Percentiles rank a stretch among this genome's conserved stretches.
Evolutionary conservation across 805 yeast species (phyloP).

Genomic region (Lachancea cidri): DNA sequence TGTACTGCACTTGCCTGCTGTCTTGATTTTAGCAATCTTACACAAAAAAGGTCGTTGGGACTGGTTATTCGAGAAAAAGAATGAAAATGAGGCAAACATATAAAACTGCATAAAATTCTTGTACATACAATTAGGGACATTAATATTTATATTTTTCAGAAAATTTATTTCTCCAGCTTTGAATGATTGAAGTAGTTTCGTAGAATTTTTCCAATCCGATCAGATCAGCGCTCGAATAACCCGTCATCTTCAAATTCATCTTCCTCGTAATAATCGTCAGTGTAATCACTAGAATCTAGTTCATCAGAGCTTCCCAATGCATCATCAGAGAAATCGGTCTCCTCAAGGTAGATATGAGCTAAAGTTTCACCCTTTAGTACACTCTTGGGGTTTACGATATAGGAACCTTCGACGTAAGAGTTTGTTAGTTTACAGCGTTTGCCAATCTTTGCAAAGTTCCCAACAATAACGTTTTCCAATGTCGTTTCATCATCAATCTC

Average conservation of each 20-base stretch:
- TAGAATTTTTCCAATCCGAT: not conserved
- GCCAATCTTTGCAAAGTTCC: slow-evolving; percentile 59
- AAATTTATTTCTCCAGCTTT: too few relatives aligned
- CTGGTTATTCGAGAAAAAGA: slow-evolving; percentile 41
- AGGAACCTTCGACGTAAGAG: slow-evolving; percentile 82
- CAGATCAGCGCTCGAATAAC: slow-evolving; percentile 46
- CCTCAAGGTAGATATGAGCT: slow-evolving; percentile 31
- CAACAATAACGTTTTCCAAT: slow-evolving; percentile 82
- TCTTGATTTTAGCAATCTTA: slow-evolving; percentile 83
- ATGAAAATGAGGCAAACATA: slow-evolving; percentile 15
- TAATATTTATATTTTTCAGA: too few relatives aligned
- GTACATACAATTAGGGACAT: slow-evolving; percentile 8
- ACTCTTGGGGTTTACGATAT: slow-evolving; percentile 54
- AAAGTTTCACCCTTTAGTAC: slow-evolving; percentile 55
- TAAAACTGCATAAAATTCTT: slow-evolving; percentile 5
- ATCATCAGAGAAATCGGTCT: slow-evolving; percentile 22
- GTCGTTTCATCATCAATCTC: slow-evolving; percentile 69
- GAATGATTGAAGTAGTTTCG: slow-evolving; percentile 2
- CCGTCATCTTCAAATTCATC: slow-evolving; percentile 53
- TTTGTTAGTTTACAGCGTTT: slow-evolving; percentile 62
- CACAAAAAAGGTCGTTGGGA: slow-evolving; percentile 97
- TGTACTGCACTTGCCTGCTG: slow-evolving; percentile 89
- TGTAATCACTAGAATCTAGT: slow-evolving; percentile 29
- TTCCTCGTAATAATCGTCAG: slow-evolving; percentile 39
- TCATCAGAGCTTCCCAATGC: slow-evolving; percentile 33